Base-by-base conservation (phyloP, 225 moss, liverwort and hornwort genomes). In the Asterella californica region DNA sequence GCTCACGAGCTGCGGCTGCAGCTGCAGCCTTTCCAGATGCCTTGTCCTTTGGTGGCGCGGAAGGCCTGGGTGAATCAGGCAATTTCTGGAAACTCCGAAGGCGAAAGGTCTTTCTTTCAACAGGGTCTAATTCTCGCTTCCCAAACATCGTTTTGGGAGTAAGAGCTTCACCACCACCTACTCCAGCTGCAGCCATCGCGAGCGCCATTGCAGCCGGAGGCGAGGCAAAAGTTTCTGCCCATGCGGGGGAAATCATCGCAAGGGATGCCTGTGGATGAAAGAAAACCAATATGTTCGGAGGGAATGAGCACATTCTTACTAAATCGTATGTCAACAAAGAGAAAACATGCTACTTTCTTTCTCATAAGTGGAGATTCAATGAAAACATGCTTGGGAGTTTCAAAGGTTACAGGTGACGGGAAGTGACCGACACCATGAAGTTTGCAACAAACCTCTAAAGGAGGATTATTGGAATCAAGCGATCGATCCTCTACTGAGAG, bases 401-500 rank as follows among this genome's bases (percentile, higher is more conserved):
- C 42, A 42, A 3, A 42, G 42, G 42, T 42, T 42, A 42, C 42
- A 42, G 42, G n/a, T n/a, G n/a, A n/a, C n/a, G n/a, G 27, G 18
- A 30, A 67, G 22, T 48, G 36, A 67, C 4, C 67, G 25, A 25
- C 46, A 64, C 24, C 38, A 77, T 52, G 22, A 12, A 46, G 67
- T 32, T 15, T 15, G 17, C 15, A 22, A 57, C 71, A 30, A 27
- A 93, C 97, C 97, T 97, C 94, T 77, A 89, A 80, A 68, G 97
- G 94, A 46, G 88, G 92, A 71, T 90, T 94, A 86, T 97, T 94
- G 79, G 91, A 88, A 75, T 91, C 97, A 81, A 97, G 85, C 59
- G 97, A 91, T 79, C 97, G 91, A 83, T 97, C 97, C 89, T 97
- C 97, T 82, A 97, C 97, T 82, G 97, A 94, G 78, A 97, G 90